Conservation (phyloP, 768 basidiomycete species). For the Brasilioporus rufonigricans region DNA sequence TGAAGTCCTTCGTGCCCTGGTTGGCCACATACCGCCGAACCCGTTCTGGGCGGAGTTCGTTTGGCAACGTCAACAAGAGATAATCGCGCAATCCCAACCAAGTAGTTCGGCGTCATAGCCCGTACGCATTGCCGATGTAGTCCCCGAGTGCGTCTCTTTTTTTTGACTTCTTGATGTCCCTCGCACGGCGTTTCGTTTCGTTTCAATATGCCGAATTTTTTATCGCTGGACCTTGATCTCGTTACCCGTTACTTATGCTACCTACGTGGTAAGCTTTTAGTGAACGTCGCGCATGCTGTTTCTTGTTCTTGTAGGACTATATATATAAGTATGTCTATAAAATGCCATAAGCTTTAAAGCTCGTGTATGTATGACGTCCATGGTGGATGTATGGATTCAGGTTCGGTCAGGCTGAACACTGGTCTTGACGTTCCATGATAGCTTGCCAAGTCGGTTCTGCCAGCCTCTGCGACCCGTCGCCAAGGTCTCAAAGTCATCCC, state of each 20-base stretch:
- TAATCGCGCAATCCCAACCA: slow-evolving; percentile 16
- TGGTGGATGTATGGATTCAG: too few species aligned
- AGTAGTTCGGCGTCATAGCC: slow-evolving; percentile 1
- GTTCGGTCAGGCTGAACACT: too few species aligned
- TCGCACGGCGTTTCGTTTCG: slow-evolving; percentile 10
- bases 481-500: too few species aligned
- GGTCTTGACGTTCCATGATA: too few species aligned
- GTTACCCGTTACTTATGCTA: slow-evolving; percentile 15
- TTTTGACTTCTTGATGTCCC: slow-evolving; percentile 8
- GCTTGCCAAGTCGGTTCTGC: too few species aligned
- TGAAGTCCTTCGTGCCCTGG: slow-evolving; percentile 76
- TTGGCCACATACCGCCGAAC: slow-evolving; percentile 89
- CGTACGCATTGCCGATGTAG: neutral
- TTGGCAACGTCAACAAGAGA: slow-evolving; percentile 74
- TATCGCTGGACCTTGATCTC: slow-evolving; percentile 1
- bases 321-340: slow-evolving; percentile 13
- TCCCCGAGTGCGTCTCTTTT: neutral
- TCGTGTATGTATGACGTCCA: neutral
- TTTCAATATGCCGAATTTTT: neutral
- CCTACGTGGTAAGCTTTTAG: slow-evolving; percentile 2
- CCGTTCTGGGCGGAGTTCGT: slow-evolving; percentile 91
- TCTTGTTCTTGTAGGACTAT: slow-evolving; percentile 20
- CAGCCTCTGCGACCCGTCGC: too few species aligned
- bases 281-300: slow-evolving; percentile 14
- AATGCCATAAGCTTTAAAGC: slow-evolving; percentile 12